These are phyloP conservation scores for Colletotrichum musicola DNA, from an alignment of 2,329 filamentous ascomycete genomes.

Conservation along the genomic window DNA sequence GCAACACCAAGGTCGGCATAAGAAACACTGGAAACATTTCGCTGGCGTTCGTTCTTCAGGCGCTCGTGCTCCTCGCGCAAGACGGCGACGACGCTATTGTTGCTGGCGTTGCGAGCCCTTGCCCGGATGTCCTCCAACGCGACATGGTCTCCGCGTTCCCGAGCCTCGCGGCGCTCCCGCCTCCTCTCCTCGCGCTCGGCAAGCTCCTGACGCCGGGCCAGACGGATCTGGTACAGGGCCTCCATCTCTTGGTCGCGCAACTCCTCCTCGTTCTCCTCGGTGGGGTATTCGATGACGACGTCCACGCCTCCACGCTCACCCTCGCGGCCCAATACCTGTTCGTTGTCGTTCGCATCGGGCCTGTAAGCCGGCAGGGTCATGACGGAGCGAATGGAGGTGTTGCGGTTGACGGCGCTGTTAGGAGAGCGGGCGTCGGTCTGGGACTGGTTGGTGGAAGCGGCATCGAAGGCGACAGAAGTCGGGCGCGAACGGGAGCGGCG, in stretches of 20 bases:
- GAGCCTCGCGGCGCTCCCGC: constrained; percentile 77
- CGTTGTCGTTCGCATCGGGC: constrained; percentile 76
- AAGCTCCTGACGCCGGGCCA: constrained; percentile 80
- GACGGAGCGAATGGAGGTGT: constrained; percentile 90
- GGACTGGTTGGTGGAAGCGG: constrained; percentile 39
- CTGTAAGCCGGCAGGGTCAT: constrained; percentile 94
- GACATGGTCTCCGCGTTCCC: constrained; percentile 75
- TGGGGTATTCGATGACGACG: constrained; percentile 87
- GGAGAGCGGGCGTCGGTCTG: constrained; percentile 41
- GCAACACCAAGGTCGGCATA: constrained; percentile 83
- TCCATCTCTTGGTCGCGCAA: constrained; percentile 93
- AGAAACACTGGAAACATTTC: constrained; percentile 79
- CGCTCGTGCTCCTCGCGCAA: constrained; percentile 68
- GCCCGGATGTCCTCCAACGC: constrained; percentile 76
- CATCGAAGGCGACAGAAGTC: constrained; percentile 33
- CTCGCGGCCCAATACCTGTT: constrained; percentile 87
- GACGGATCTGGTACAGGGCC: constrained; percentile 87
- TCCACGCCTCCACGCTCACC: constrained; percentile 95
- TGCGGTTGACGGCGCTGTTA: constrained; percentile 73
- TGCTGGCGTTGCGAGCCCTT: constrained; percentile 61
- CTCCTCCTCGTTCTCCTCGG: constrained; percentile 80
- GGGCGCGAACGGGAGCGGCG: constrained; percentile 22
- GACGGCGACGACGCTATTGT: constrained; percentile 70
- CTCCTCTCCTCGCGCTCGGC: constrained; percentile 84
- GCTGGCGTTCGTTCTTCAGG: constrained; percentile 70